These are phyloP conservation scores for Fraxinus platypoda DNA, from an alignment of 305 asterid genomes.

Conservation along the genomic window DNA sequence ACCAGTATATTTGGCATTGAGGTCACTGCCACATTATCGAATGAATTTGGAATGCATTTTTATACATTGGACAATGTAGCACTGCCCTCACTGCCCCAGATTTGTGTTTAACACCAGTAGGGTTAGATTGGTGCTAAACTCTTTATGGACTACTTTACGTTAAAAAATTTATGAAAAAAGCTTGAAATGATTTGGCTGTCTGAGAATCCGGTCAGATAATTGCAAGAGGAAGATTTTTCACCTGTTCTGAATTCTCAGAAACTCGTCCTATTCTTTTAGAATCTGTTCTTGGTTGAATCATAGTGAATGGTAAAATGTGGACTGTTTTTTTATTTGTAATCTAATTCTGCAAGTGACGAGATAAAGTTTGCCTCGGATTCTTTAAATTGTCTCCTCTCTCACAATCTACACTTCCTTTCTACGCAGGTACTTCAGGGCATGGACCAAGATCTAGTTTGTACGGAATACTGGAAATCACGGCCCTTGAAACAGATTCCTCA, in stretches of 20 bases:
- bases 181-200: neutral
- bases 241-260: neutral
- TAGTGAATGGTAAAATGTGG: neutral
- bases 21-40: neutral
- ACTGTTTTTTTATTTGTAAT: neutral
- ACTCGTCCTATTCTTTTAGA: neutral
- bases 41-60: neutral
- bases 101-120: neutral
- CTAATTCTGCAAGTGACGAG: neutral
- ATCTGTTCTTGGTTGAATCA: neutral
- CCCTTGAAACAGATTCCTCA: conserved; percentile 55
- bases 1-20: neutral
- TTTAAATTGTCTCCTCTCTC: neutral
- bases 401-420: neutral
- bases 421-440: conserved; percentile 69
- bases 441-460: conserved; percentile 62
- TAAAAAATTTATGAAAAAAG: neutral
- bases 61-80: neutral
- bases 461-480: conserved; percentile 79
- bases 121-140: neutral
- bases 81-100: neutral
- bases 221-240: conserved; percentile 2
- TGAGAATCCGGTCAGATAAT: neutral
- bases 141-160: neutral
- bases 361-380: neutral